These are phyloP conservation scores for Lasiodiplodia hormozganensis DNA, from an alignment of 2,329 filamentous ascomycete genomes.

Conservation along the genomic window DNA sequence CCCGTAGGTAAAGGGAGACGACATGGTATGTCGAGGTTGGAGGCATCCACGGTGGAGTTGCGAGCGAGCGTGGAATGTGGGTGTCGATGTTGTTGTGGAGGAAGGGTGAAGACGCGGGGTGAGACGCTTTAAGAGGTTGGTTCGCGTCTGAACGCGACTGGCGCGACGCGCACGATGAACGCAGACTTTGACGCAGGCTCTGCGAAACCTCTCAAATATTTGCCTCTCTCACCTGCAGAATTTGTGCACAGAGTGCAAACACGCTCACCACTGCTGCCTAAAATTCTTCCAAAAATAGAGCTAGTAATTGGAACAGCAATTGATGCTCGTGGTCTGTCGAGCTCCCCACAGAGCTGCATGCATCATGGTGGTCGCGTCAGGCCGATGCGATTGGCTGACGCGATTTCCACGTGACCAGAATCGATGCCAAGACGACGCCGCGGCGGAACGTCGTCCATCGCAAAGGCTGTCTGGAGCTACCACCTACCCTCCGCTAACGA, in stretches of 20 bases:
- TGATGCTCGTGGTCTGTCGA: neutral
- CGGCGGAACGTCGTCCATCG: conserved; percentile 22
- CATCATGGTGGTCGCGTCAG: conserved; percentile 5
- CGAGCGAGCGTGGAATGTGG: neutral
- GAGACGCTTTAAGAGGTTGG: conserved; percentile 24
- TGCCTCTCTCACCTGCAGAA: neutral
- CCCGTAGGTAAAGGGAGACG: conserved; percentile 39
- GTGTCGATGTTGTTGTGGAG: conserved; percentile 22
- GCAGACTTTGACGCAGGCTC: neutral
- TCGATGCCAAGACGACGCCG: neutral
- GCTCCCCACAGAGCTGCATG: conserved; percentile 18
- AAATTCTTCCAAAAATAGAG: neutral
- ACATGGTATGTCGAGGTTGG: conserved; percentile 41
- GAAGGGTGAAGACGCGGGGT: conserved; percentile 16
- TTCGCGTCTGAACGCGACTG: conserved; percentile 27
- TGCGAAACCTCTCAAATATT: neutral
- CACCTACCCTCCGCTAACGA: neutral
- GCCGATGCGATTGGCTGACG: conserved; percentile 7
- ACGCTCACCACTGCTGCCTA: neutral
- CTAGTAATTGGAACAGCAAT: neutral
- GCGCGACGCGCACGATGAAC: conserved; percentile 1
- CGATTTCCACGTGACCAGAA: neutral
- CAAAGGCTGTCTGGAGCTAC: conserved; percentile 18
- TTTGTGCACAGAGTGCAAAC: neutral
- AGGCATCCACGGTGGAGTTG: conserved; percentile 22